These are phyloP conservation scores for Xylaria polymorpha DNA, from an alignment of 2,329 filamentous ascomycete genomes.

Conservation along the genomic window DNA sequence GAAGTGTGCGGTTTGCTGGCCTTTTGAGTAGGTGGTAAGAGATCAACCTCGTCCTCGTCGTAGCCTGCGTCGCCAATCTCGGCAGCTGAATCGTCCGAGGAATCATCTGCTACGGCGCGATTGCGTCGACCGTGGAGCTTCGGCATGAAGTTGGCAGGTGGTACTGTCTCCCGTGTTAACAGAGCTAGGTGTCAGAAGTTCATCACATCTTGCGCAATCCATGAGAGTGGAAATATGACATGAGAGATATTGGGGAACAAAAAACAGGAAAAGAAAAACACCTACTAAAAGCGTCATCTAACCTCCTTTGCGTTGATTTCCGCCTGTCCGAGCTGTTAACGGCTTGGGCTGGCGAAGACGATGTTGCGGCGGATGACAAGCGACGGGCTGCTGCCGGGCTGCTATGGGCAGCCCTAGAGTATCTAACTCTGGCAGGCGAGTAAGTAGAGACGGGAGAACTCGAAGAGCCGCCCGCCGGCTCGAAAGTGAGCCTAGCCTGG, in stretches of 20 bases:
- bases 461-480: slow-evolving; percentile 42
- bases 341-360: slow-evolving; percentile 14
- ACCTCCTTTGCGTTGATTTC: slow-evolving; percentile 35
- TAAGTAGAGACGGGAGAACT: slow-evolving; percentile 40
- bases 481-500: slow-evolving; percentile 50
- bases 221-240: not conserved
- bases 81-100: slow-evolving; percentile 45
- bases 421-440: slow-evolving; percentile 48
- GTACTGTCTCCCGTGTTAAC: slow-evolving; percentile 32
- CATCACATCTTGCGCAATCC: not conserved
- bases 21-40: slow-evolving; percentile 37
- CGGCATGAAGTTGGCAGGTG: slow-evolving; percentile 47
- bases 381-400: slow-evolving; percentile 35
- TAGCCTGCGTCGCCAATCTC: slow-evolving; percentile 40
- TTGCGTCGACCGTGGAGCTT: slow-evolving; percentile 32
- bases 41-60: slow-evolving; percentile 42
- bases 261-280: not conserved
- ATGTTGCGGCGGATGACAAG: slow-evolving; percentile 17
- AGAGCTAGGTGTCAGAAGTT: not conserved
- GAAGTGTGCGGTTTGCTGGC: slow-evolving; percentile 15
- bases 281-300: slow-evolving; percentile 39
- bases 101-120: slow-evolving; percentile 32
- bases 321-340: slow-evolving; percentile 24
- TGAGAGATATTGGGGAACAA: not conserved
- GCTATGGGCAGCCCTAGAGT: slow-evolving; percentile 39